These are phyloP conservation scores for Solanum hybrid DNA, from an alignment of 305 asterid species.

Conservation along the genomic window DNA sequence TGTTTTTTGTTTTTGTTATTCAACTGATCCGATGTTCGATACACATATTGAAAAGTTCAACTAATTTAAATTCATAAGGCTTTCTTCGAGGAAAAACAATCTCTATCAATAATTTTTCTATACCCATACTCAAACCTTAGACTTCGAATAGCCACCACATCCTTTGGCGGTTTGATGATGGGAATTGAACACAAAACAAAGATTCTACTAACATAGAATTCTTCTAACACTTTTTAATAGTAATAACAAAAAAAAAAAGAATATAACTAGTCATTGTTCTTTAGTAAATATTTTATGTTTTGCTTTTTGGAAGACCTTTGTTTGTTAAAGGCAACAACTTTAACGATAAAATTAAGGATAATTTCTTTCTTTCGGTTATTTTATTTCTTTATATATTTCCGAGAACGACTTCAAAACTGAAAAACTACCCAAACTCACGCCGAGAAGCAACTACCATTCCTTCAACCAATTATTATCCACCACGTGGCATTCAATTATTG, in stretches of 20 bases:
- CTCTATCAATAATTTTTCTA: too few species aligned
- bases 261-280: not conserved
- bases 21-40: fast-evolving
- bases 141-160: not conserved
- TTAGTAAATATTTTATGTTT: not conserved
- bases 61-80: too few species aligned
- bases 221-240: not conserved
- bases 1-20: too few species aligned
- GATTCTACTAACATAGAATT: not conserved
- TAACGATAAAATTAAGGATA: not conserved
- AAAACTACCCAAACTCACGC: not conserved
- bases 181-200: not conserved
- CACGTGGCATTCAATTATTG: slow-evolving; percentile 13
- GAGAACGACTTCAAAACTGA: not conserved
- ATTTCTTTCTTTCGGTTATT: not conserved
- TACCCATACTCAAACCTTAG: not conserved
- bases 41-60: too few species aligned
- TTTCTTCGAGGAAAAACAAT: too few species aligned
- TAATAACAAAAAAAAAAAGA: too few species aligned
- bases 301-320: not conserved
- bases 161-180: not conserved
- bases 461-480: not conserved
- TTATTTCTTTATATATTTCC: not conserved
- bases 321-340: not conserved
- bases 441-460: slow-evolving; percentile 13